These are phyloP conservation scores for Mucor irregularis DNA, from an alignment of 371 early-diverging fungal species.

Conservation along the genomic window DNA sequence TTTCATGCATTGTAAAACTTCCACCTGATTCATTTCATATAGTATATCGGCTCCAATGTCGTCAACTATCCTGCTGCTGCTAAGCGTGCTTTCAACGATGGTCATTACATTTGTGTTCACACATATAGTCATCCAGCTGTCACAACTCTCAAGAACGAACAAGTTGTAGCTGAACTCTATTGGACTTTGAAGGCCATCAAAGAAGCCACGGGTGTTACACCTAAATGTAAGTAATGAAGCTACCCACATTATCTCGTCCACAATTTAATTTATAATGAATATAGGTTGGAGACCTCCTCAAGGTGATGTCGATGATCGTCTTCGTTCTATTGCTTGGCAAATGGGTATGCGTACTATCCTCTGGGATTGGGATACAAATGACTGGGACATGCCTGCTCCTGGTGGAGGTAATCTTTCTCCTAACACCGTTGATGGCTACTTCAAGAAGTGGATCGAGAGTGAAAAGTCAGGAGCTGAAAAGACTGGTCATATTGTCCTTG, in stretches of 20 bases:
- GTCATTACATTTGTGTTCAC: slow-evolving; percentile 49
- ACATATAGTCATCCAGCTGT: slow-evolving; percentile 60
- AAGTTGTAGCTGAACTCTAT: slow-evolving; percentile 57
- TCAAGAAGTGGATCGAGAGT: slow-evolving; percentile 35
- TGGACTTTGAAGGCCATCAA: slow-evolving; percentile 52
- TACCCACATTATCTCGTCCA: no score
- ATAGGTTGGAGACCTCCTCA: slow-evolving; percentile 58
- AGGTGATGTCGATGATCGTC: slow-evolving; percentile 52
- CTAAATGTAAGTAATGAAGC: no score
- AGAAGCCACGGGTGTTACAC: slow-evolving; percentile 49
- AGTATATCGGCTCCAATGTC: slow-evolving; percentile 48
- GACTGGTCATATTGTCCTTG: slow-evolving; percentile 48
- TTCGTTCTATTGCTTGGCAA: slow-evolving; percentile 50
- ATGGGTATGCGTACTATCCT: slow-evolving; percentile 43
- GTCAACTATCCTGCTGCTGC: slow-evolving; percentile 41
- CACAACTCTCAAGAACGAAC: slow-evolving; percentile 49
- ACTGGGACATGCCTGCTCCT: no score
- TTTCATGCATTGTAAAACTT: no score
- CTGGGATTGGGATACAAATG: slow-evolving; percentile 41
- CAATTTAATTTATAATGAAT: no score
- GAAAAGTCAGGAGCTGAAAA: slow-evolving; percentile 28
- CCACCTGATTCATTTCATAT: background rate
- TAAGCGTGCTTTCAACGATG: slow-evolving; percentile 41
- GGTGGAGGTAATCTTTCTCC: slow-evolving; percentile 14
- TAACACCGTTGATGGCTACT: slow-evolving; percentile 31